These are phyloP conservation scores for Mallotus nudiflorus DNA, from an alignment of 345 rosid species.

Conservation along the genomic window DNA sequence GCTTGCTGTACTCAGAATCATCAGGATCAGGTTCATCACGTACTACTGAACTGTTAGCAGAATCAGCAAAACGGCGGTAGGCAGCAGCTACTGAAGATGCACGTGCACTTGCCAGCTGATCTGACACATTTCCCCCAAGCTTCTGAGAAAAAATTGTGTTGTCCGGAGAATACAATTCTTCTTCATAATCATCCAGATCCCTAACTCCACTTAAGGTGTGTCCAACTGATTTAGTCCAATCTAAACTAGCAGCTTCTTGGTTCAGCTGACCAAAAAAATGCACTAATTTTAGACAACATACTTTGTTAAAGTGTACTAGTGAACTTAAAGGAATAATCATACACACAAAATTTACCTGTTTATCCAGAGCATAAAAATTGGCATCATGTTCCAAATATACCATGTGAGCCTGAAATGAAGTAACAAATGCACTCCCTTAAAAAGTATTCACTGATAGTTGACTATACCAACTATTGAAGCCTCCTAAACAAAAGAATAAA, in stretches of 20 bases:
- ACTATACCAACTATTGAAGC: constrained; percentile 1
- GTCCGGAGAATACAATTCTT: constrained; percentile 38
- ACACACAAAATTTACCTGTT: constrained; percentile 52
- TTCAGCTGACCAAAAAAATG: constrained; percentile 55
- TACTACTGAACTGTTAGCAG: constrained; percentile 33
- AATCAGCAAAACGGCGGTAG: constrained; percentile 50
- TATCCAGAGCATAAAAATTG: constrained; percentile 75
- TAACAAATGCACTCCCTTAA: constrained; percentile 7
- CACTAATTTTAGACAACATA: neutral
- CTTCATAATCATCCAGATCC: constrained; percentile 35
- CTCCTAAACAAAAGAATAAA: neutral
- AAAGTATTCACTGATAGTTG: neutral
- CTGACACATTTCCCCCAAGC: constrained; percentile 67
- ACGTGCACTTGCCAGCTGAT: constrained; percentile 61
- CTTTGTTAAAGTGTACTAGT: constrained; percentile 10
- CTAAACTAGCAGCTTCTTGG: constrained; percentile 76
- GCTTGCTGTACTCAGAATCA: constrained; percentile 37
- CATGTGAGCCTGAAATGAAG: constrained; percentile 86
- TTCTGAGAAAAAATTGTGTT: constrained; percentile 37
- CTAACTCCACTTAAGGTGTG: constrained; percentile 54
- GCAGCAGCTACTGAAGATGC: constrained; percentile 90
- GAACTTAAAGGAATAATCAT: constrained; percentile 4
- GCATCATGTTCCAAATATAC: constrained; percentile 87
- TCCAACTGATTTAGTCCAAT: constrained; percentile 88
- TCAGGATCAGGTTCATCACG: constrained; percentile 63